Evolutionary conservation across 2,329 filamentous ascomycete species (phyloP).

Genomic region (Aspergillus felis): DNA sequence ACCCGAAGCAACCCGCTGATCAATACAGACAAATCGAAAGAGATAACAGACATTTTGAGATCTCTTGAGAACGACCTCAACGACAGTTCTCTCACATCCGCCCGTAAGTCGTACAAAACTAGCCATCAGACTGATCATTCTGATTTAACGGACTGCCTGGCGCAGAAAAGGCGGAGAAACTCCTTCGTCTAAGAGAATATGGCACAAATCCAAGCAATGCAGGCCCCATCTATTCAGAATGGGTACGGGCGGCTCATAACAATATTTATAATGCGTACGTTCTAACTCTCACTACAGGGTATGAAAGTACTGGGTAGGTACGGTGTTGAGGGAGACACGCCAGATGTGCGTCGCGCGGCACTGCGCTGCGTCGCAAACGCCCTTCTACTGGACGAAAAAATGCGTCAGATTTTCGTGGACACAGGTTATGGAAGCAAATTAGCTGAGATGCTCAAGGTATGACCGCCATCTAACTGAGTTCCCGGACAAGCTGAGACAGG

Average conservation of each 20-base stretch:
- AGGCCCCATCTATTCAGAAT: constrained; percentile 77
- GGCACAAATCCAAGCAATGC: constrained; percentile 69
- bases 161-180: constrained; percentile 37
- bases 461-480: constrained; percentile 1
- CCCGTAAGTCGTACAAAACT: constrained; percentile 49
- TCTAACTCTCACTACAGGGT: constrained; percentile 52
- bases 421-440: constrained; percentile 64
- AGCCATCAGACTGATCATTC: neutral
- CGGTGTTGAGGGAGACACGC: constrained; percentile 65
- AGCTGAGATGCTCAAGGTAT: constrained; percentile 63
- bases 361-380: constrained; percentile 83
- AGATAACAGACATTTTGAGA: constrained; percentile 62
- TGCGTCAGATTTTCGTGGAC: constrained; percentile 70
- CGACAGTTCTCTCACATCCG: constrained; percentile 54
- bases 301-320: constrained; percentile 68
- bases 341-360: constrained; percentile 66
- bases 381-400: constrained; percentile 64
- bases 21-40: constrained; percentile 59
- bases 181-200: constrained; percentile 69
- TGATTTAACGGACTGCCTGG: constrained; percentile 1
- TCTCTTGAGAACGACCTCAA: constrained; percentile 61
- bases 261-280: neutral
- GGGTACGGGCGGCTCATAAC: constrained; percentile 48
- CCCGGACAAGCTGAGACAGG: constrained; percentile 3
- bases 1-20: constrained; percentile 1